Evolutionary conservation across 305 asterid genomes (phyloP).

Genomic region (Solanum chacoense): DNA sequence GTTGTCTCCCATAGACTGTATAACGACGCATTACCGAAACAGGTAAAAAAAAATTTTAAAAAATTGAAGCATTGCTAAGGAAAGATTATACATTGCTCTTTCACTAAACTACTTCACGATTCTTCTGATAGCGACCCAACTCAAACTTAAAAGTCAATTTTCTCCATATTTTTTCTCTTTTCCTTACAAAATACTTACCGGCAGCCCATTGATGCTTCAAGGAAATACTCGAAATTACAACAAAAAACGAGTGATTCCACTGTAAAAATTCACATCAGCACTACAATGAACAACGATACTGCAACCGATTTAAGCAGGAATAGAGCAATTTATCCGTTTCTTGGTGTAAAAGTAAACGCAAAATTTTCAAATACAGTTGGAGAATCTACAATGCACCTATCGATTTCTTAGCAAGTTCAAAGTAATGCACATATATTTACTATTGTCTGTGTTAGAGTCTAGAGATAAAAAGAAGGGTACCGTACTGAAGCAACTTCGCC

Average conservation of each 20-base stretch:
- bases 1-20: background rate
- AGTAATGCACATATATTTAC: background rate
- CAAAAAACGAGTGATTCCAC: background rate
- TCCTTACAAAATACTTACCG: background rate
- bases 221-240: background rate
- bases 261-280: background rate
- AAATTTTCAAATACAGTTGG: background rate
- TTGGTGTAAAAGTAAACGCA: background rate
- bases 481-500: background rate
- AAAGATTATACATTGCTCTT: background rate
- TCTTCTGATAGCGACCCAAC: background rate
- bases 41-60: background rate
- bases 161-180: background rate
- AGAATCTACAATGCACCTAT: background rate
- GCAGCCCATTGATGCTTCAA: background rate
- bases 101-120: background rate
- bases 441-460: background rate
- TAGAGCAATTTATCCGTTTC: background rate
- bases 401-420: background rate
- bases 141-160: background rate
- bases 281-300: background rate
- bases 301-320: background rate
- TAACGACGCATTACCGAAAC: background rate
- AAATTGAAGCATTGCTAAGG: background rate
- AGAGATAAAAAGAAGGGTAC: background rate